Conservation (phyloP, 306 rosid genomes). For the Pterocarpus santalinus region DNA sequence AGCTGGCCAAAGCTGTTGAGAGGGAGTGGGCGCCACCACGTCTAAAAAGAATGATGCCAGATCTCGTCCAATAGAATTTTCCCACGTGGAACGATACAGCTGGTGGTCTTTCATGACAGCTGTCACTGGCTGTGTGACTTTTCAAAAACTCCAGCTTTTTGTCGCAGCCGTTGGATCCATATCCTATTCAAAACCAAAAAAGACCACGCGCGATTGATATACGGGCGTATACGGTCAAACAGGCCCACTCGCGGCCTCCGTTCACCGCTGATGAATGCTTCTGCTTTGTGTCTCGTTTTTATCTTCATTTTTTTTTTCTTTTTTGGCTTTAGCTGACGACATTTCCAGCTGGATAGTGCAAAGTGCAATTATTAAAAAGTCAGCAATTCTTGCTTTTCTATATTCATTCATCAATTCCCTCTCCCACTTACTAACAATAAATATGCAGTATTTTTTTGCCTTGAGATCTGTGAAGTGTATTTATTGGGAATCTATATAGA, state of each 20-base stretch:
- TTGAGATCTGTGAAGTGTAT: constrained; percentile 29
- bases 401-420: not conserved
- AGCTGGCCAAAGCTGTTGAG: constrained; percentile 75
- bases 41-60: constrained; percentile 39
- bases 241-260: not conserved
- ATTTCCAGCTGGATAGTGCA: constrained; percentile 64
- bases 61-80: not conserved
- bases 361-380: constrained; percentile 24
- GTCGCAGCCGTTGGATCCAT: constrained; percentile 32
- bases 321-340: constrained; percentile 42
- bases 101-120: constrained; percentile 62
- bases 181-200: not conserved
- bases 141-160: constrained; percentile 43
- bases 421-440: not conserved
- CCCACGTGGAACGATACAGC: constrained; percentile 56
- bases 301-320: not conserved
- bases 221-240: not conserved
- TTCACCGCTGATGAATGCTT: not conserved
- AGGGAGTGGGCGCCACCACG: constrained; percentile 38
- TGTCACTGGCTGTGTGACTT: constrained; percentile 56
- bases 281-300: constrained; percentile 23
- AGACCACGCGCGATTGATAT: not conserved
- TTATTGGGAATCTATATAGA: constrained; percentile 15
- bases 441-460: not conserved
- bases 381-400: constrained; percentile 8